Evolutionary conservation across 129 eudicot genomes (phyloP).

Genomic region (Artemisia annua): DNA sequence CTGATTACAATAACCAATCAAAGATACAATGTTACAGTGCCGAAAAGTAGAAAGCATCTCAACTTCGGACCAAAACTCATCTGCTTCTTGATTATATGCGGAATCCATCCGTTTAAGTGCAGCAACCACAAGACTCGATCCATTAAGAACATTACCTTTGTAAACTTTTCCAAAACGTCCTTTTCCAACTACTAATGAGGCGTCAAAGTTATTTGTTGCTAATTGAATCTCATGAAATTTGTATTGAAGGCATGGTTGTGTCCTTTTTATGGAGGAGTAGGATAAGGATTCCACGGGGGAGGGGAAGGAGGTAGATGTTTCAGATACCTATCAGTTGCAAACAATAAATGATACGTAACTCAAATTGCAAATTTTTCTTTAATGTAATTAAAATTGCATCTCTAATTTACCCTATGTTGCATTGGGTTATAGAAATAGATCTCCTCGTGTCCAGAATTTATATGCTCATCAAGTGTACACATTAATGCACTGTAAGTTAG

Average conservation of each 20-base stretch:
- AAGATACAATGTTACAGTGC: not conserved
- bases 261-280: too few species aligned
- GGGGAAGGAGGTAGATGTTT: too few species aligned
- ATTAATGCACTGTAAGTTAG: too few species aligned
- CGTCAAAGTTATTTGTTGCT: conserved; percentile 1
- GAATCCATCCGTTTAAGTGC: not conserved
- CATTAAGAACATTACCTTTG: not conserved
- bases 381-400: too few species aligned
- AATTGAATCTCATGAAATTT: not conserved
- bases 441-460: too few species aligned
- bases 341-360: too few species aligned
- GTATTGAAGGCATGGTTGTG: not conserved
- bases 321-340: too few species aligned
- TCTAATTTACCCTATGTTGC: too few species aligned
- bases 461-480: too few species aligned
- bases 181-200: not conserved
- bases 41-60: not conserved
- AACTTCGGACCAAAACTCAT: not conserved
- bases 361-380: too few species aligned
- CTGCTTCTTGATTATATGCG: not conserved
- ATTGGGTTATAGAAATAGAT: too few species aligned
- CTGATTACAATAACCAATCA: not conserved
- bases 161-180: not conserved
- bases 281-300: too few species aligned
- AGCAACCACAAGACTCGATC: not conserved